A percentile compares a stretch with the other conserved stretches of the same genome.
phyloP scores from a whole-genome alignment of 2,329 filamentous ascomycete species.

The Exophiala spinifera region DNA sequence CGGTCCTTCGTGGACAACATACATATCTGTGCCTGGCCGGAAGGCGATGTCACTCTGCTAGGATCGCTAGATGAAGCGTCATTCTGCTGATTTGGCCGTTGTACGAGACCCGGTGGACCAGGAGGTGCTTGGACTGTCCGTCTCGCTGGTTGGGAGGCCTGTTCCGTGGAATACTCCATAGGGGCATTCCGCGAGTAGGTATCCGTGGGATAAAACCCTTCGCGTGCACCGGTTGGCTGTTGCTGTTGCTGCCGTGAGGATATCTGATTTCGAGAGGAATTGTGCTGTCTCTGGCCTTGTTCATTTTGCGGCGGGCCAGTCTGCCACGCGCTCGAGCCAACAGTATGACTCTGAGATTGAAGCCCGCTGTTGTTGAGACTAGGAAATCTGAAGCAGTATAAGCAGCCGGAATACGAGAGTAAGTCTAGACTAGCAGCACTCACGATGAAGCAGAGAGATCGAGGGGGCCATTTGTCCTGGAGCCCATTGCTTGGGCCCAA shows the following conservation, averaged over 20 bases:
- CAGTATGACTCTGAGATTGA: conserved; percentile 22
- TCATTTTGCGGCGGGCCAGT: conserved; percentile 27
- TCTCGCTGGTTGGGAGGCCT: conserved; percentile 16
- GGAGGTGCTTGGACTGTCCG: conserved; percentile 21
- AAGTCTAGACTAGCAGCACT: neutral
- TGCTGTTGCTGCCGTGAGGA: conserved; percentile 21
- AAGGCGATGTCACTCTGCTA: conserved; percentile 28
- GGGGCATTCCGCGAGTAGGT: conserved; percentile 27
- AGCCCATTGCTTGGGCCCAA: conserved; percentile 29
- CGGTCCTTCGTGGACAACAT: neutral
- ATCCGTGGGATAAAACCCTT: conserved; percentile 24
- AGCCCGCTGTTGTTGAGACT: conserved; percentile 26
- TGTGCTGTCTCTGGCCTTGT: conserved; percentile 22
- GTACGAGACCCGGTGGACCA: conserved; percentile 25
- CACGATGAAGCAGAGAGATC: conserved; percentile 29
- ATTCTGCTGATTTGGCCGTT: conserved; percentile 20
- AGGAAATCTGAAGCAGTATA: conserved; percentile 19
- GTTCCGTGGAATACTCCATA: conserved; percentile 23
- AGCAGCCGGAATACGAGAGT: neutral
- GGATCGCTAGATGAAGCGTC: conserved; percentile 21
- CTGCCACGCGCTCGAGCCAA: conserved; percentile 28
- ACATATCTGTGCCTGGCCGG: conserved; percentile 25
- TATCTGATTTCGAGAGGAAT: conserved; percentile 15
- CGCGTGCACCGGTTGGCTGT: conserved; percentile 12
- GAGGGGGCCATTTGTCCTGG: conserved; percentile 23